Evolutionary conservation across 192 early-diverging fungal genomes (phyloP).

Genomic region (Obelidium mucronatum): DNA sequence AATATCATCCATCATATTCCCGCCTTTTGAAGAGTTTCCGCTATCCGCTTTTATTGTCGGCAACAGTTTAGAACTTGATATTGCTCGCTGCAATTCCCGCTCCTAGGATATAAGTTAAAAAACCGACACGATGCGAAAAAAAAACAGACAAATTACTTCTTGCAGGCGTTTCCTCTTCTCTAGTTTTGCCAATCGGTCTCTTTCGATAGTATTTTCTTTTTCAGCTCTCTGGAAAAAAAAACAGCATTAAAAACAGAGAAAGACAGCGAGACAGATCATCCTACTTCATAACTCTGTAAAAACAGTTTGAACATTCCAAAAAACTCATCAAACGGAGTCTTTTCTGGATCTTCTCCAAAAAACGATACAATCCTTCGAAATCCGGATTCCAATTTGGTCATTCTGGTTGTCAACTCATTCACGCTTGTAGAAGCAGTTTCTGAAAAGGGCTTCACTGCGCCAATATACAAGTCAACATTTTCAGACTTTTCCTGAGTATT

Average conservation of each 20-base stretch:
- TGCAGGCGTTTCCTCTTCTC: constrained; percentile 44
- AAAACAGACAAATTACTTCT: constrained; percentile 34
- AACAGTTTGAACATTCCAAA: constrained; percentile 48
- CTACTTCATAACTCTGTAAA: constrained; percentile 45
- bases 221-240: constrained; percentile 27
- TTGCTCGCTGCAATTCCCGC: constrained; percentile 43
- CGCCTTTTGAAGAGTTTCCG: constrained; percentile 2
- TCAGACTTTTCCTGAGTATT: background rate
- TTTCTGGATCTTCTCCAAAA: constrained; percentile 49
- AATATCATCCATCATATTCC: constrained; percentile 49
- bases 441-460: constrained; percentile 39
- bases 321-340: constrained; percentile 49
- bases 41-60: background rate
- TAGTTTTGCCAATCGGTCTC: constrained; percentile 39
- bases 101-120: constrained; percentile 23
- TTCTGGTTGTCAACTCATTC: constrained; percentile 21
- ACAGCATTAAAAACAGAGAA: background rate
- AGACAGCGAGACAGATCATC: background rate
- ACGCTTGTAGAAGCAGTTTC: constrained; percentile 18
- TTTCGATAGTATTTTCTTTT: constrained; percentile 36
- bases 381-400: constrained; percentile 14
- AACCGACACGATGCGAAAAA: background rate
- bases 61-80: constrained; percentile 10
- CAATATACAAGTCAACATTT: constrained; percentile 23
- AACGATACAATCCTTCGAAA: constrained; percentile 30